Evolutionary conservation across 352 stramenopile species (phyloP).

Genomic region (Albugo candida): DNA sequence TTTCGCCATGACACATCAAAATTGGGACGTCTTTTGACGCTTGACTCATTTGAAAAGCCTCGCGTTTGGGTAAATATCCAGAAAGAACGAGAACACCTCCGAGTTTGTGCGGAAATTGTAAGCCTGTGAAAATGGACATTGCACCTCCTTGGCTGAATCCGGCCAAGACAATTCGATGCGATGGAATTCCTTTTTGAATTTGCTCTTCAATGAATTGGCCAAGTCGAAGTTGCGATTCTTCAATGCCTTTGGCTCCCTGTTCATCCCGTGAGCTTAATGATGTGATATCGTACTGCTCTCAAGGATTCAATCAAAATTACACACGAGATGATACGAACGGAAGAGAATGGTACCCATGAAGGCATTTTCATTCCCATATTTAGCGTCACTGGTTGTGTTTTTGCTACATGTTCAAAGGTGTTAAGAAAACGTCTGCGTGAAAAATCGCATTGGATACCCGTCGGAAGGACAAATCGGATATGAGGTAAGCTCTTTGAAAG

Average conservation of each 20-base stretch:
- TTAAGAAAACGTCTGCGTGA: not conserved
- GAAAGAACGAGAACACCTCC: constrained; percentile 53
- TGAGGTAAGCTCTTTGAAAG: too few species aligned
- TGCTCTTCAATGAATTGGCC: constrained; percentile 67
- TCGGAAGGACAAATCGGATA: constrained; percentile 62
- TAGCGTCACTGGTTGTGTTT: constrained; percentile 82
- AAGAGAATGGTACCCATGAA: constrained; percentile 41
- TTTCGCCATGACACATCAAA: constrained; percentile 61
- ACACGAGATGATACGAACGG: not conserved
- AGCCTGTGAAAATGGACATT: constrained; percentile 74
- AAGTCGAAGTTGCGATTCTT: constrained; percentile 51
- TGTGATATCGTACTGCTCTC: constrained; percentile 81
- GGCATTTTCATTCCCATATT: constrained; percentile 90
- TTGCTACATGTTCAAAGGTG: constrained; percentile 15
- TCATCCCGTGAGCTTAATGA: constrained; percentile 72
- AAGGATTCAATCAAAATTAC: not conserved
- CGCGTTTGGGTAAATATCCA: constrained; percentile 40
- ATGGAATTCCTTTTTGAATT: constrained; percentile 43
- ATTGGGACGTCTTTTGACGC: constrained; percentile 42
- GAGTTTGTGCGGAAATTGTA: constrained; percentile 32
- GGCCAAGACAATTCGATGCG: constrained; percentile 82
- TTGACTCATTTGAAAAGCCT: constrained; percentile 25
- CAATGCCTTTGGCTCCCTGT: constrained; percentile 80
- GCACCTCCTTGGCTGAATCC: constrained; percentile 90
- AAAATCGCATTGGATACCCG: constrained; percentile 14